These are phyloP conservation scores for Westerdykella sp. DNA, from an alignment of 2,329 filamentous ascomycete genomes.

Conservation along the genomic window DNA sequence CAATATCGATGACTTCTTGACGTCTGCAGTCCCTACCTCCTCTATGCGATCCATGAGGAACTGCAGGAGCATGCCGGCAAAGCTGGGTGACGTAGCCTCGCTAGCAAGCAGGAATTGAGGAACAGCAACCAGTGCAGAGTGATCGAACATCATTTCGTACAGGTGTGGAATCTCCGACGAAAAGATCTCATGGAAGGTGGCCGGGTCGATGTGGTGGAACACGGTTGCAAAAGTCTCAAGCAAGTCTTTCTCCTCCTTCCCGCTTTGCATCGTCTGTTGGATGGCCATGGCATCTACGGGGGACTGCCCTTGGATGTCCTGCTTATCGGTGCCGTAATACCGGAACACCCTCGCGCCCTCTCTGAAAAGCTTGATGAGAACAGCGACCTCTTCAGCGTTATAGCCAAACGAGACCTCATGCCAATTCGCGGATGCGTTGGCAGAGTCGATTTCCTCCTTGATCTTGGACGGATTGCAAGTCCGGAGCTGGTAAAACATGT, in stretches of 20 bases:
- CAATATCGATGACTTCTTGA: constrained; percentile 87
- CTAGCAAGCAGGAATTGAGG: constrained; percentile 98
- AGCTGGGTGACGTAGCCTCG: constrained; percentile 93
- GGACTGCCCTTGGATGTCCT: constrained; percentile 69
- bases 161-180: constrained; percentile 94
- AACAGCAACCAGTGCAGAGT: constrained; percentile 87
- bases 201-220: constrained; percentile 96
- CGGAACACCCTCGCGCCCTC: constrained; percentile 95
- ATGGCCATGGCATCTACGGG: constrained; percentile 90
- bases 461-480: constrained; percentile 67
- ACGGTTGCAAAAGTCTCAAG: constrained; percentile 97
- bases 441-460: constrained; percentile 60
- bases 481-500: constrained; percentile 90
- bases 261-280: constrained; percentile 88
- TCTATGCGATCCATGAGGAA: constrained; percentile 97
- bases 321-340: constrained; percentile 89
- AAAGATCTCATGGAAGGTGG: constrained; percentile 97
- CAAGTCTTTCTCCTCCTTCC: constrained; percentile 94
- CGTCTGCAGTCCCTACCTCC: constrained; percentile 85
- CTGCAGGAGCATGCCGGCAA: constrained; percentile 95
- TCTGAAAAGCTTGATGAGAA: constrained; percentile 94
- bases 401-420: constrained; percentile 93
- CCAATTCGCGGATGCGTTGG: constrained; percentile 83
- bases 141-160: constrained; percentile 97
- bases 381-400: constrained; percentile 91